Base-by-base conservation (phyloP, 805 yeast genomes). In the Saccharomycopsis oosterbeekiorum region DNA sequence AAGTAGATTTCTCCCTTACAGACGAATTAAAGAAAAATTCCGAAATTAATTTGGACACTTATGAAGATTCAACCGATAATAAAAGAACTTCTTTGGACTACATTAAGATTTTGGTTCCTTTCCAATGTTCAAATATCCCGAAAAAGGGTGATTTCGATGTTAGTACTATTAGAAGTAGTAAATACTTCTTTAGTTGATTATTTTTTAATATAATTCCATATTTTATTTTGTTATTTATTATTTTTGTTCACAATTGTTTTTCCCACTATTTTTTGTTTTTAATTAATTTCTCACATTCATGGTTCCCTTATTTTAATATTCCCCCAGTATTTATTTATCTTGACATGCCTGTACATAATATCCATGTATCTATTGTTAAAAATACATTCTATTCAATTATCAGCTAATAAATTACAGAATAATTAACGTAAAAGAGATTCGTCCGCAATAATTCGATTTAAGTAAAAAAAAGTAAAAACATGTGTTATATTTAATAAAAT, bases 81-180 rank as follows among this genome's bases (percentile, higher is more conserved):
- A 29, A 59, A 58, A 36, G 53, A 21, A 41, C 59, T 17, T 5
- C 59, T n/a, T 40, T 37, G 1, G 50, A 56, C n/a, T 17, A 41
- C 40, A 26, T 56, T 34, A 43, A 57, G 6, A 37, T 57, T 11
- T 34, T 53, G 61, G 84, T 83, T 9, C 96, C 96, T 5, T 76
- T 90, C 67, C 74, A 71, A 54, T 76, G 90, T 65, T 96, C 96
- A 0, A 78, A 76, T 0, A 81, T 89, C 51, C 97, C 97, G 14
- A 75, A 79, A 57, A 85, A 82, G 71, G 99, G 97, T 58, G 84
- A 84, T 17, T 89, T 93, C 67, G 96, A 93, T 69, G 96, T 93
- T 42, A 74, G 76, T 47, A 81, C 80, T 62, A 86, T 92, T 53
- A 79, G 80, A 69, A 81, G 84, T 57, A 89, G 97, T 65, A 78